Evolutionary conservation across 2,329 filamentous ascomycete species (phyloP).

Genomic region (Bipolaris cookei): DNA sequence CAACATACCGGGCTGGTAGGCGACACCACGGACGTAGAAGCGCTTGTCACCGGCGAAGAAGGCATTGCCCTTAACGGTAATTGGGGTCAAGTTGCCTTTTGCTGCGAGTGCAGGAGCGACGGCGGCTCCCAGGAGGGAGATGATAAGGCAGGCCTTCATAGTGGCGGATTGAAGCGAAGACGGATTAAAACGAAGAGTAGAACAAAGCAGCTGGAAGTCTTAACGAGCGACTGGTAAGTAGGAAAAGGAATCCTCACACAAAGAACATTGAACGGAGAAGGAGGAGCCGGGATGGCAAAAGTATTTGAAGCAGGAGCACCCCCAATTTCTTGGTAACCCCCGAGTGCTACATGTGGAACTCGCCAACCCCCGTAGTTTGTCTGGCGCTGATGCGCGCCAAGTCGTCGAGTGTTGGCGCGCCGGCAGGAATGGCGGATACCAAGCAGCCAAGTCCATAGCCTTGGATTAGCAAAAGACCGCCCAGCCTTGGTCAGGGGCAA

Average conservation of each 20-base stretch:
- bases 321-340: constrained; percentile 36
- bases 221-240: constrained; percentile 49
- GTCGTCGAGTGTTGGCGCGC: constrained; percentile 38
- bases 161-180: constrained; percentile 22
- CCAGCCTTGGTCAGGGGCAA: constrained; percentile 47
- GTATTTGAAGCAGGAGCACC: constrained; percentile 42
- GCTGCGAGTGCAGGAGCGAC: constrained; percentile 37
- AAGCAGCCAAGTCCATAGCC: constrained; percentile 36
- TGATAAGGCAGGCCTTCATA: constrained; percentile 43
- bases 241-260: constrained; percentile 36
- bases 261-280: constrained; percentile 31
- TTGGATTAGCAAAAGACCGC: constrained; percentile 39
- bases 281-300: constrained; percentile 23
- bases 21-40: constrained; percentile 66
- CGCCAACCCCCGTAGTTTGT: constrained; percentile 46
- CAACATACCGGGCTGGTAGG: constrained; percentile 67
- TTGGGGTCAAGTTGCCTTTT: constrained; percentile 55
- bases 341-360: constrained; percentile 43
- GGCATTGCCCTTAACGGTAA: constrained; percentile 67
- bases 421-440: constrained; percentile 37
- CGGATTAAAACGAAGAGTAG: constrained; percentile 38
- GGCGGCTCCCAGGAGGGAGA: constrained; percentile 36
- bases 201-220: constrained; percentile 31
- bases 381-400: constrained; percentile 42
- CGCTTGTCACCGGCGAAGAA: constrained; percentile 67